Evolutionary conservation across 2,329 filamentous ascomycete species (phyloP), one percentile per base, ranked within the genome.

Genomic region (Aspergillus aculeatus): DNA sequence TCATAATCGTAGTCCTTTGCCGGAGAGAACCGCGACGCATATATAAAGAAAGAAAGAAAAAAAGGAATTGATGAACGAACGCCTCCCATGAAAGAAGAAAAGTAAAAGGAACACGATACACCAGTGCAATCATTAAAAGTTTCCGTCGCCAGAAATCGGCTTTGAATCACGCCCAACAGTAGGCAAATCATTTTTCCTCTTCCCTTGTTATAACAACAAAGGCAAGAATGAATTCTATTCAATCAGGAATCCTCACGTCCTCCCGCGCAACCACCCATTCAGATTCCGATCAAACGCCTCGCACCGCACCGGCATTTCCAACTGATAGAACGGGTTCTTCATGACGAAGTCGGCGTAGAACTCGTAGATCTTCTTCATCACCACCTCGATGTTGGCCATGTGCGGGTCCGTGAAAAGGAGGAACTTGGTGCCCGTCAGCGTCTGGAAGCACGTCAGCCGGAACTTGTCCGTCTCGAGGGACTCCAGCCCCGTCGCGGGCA

Each of bases 311-410:
- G 95, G 95, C 93, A 98, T 99, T 80, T 99, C 95, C 59, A 96
- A 83, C 72, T 95, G 93, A 79, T 98, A 98, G 73, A 99, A 99
- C 1, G 95, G 95, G 76, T 99, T 99, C 83, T 98, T 99, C 92
- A 97, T 98, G 68, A 99, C 95, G 75, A 91, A 98, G 77, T 99
- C 95, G 54, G 91, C 86, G 80, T 98, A 99, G 55, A 98, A 80
- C 75, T 98, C 95, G 75, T 99, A 98, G 69, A 97, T 89, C 75
- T 87, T 89, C 73, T 87, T 84, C 68, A 96, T 88, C 49, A 94
- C 89, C 12, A 86, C 83, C 69, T 98, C 95, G 44, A 96, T 88
- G 71, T 96, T 96, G 26, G 66, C 86, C 80, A 96, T 93, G 65
- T 91, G 86, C 16, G 88, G 88, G 77, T 98, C 95, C 57, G 95